These are phyloP conservation scores for Mrakiaceae sp. DNA, from an alignment of 1,284 basidiomycete genomes.

Conservation along the genomic window DNA sequence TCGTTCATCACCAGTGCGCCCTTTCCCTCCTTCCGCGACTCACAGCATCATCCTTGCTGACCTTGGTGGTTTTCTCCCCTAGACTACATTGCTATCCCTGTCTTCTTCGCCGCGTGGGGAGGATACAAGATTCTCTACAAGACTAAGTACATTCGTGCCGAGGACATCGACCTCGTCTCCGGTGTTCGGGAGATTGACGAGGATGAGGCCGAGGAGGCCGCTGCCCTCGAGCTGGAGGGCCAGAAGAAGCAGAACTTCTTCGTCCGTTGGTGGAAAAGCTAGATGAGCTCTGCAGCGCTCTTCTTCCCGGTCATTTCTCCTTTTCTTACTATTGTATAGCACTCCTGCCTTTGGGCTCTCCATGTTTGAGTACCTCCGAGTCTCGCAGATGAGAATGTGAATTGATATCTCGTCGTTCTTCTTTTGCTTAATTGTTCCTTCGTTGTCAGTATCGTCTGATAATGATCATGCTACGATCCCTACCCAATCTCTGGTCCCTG, in stretches of 20 bases:
- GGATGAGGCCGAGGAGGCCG: slow-evolving; percentile 39
- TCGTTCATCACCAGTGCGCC: slow-evolving; percentile 46
- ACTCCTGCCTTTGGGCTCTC: too few species aligned
- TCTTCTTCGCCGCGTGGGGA: slow-evolving; percentile 47
- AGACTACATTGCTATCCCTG: slow-evolving; percentile 31
- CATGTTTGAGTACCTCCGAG: too few species aligned
- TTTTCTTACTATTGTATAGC: too few species aligned
- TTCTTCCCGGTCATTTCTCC: too few species aligned
- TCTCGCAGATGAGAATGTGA: too few species aligned
- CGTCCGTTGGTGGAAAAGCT: neutral
- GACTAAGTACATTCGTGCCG: slow-evolving; percentile 43
- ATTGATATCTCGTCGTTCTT: too few species aligned
- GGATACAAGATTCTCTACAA: slow-evolving; percentile 49
- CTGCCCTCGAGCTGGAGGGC: neutral
- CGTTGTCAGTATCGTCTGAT: too few species aligned
- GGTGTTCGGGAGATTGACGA: slow-evolving; percentile 56
- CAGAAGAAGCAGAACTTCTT: slow-evolving; percentile 8
- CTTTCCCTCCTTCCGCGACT: neutral
- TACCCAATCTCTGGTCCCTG: too few species aligned
- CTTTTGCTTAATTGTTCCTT: too few species aligned
- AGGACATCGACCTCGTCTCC: slow-evolving; percentile 52
- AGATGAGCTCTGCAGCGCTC: too few species aligned
- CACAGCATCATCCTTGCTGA: neutral
- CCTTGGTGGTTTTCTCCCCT: neutral
- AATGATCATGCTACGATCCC: too few species aligned